These are phyloP conservation scores for Diospyros kaki DNA, from an alignment of 148 eudicot genomes.

Conservation along the genomic window DNA sequence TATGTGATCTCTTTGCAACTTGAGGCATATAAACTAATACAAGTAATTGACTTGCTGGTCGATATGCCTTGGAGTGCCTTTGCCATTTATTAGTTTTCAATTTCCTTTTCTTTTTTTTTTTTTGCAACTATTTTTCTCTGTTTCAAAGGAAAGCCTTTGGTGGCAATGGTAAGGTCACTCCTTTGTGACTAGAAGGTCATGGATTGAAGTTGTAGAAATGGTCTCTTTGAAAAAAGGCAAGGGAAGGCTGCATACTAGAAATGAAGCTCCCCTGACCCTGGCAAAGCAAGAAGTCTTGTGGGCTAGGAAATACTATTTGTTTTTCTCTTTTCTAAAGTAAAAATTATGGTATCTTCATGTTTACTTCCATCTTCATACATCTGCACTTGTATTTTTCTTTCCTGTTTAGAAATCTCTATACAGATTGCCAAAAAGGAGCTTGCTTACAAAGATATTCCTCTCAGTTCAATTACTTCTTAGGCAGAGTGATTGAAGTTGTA, in stretches of 20 bases:
- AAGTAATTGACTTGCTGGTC: neutral
- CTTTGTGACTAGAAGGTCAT: no score
- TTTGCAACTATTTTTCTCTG: neutral
- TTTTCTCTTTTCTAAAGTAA: neutral
- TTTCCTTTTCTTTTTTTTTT: neutral
- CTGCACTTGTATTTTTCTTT: neutral
- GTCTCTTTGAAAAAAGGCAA: no score
- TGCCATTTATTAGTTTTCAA: neutral
- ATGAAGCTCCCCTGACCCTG: no score
- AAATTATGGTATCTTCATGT: neutral
- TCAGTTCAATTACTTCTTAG: no score
- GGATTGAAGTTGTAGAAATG: no score
- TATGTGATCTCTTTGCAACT: conserved; percentile 1
- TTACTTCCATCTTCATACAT: neutral
- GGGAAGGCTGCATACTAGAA: no score
- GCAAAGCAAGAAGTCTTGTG: no score
- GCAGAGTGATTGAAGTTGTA: neutral
- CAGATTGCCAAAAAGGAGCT: neutral
- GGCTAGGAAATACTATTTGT: no score
- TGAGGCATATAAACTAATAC: neutral
- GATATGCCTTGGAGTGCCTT: neutral
- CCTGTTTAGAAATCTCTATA: neutral
- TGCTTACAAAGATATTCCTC: neutral
- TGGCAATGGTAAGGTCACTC: no score
- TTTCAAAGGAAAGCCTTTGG: no score